A percentile compares a stretch with the other conserved stretches of the same genome.
phyloP scores from a whole-genome alignment of 768 basidiomycete genomes.

The Trametes gibbosa region DNA sequence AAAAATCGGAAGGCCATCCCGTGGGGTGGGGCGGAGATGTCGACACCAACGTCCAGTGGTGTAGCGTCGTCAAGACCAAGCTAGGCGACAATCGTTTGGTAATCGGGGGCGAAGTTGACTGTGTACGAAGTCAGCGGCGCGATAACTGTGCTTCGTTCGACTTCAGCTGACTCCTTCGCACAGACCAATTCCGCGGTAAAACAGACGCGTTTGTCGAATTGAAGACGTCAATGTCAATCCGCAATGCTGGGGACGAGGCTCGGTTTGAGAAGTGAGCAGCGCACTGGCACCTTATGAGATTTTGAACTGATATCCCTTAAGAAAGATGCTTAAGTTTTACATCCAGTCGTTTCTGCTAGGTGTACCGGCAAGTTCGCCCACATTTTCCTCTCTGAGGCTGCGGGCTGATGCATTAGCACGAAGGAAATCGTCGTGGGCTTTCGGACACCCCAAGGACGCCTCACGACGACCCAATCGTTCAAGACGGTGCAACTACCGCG shows the following conservation, averaged over 20 bases:
- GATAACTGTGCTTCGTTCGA: not conserved
- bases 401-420: not conserved
- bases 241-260: conserved; percentile 59
- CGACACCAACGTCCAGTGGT: conserved; percentile 89
- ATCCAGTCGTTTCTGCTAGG: conserved; percentile 89
- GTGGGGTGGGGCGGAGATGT: conserved; percentile 77
- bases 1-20: conserved; percentile 18
- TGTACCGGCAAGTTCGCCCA: conserved; percentile 61
- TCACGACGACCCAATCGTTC: conserved; percentile 67
- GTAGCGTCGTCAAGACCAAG: conserved; percentile 83
- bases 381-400: too few relatives aligned
- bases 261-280: conserved; percentile 72
- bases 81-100: conserved; percentile 68
- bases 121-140: conserved; percentile 60
- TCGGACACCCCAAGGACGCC: conserved; percentile 69
- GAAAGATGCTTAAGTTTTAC: conserved; percentile 91
- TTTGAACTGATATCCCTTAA: conserved; percentile 30
- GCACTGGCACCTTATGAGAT: not conserved
- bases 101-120: conserved; percentile 91
- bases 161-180: not conserved
- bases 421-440: conserved; percentile 89
- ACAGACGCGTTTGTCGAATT: conserved; percentile 78
- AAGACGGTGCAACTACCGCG: conserved; percentile 79
- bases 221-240: conserved; percentile 79
- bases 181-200: conserved; percentile 59